These are phyloP conservation scores for Dioscorea cayenensis DNA, from an alignment of 116 monocot genomes.

Conservation along the genomic window DNA sequence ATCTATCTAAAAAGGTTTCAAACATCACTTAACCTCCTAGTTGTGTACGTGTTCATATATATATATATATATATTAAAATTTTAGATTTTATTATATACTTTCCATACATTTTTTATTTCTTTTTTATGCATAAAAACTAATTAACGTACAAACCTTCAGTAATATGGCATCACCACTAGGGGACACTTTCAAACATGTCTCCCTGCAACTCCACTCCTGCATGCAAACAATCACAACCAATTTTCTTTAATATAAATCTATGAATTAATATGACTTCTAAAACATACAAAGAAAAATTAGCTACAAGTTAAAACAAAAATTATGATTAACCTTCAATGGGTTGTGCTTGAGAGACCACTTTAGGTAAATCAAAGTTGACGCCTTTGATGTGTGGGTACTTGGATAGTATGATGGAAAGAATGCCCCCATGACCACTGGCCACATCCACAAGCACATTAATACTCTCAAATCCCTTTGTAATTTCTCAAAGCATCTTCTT, in stretches of 20 bases:
- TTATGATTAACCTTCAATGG: neutral
- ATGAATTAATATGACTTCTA: too few species aligned
- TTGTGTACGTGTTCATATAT: too few species aligned
- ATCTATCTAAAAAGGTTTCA: too few species aligned
- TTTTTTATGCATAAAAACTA: neutral
- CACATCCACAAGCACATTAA: constrained; percentile 3
- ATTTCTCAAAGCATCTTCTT: constrained; percentile 7
- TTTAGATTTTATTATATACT: too few species aligned
- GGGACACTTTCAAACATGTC: constrained; percentile 12
- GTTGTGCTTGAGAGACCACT: neutral
- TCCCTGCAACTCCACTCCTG: constrained; percentile 11
- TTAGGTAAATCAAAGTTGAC: constrained; percentile 11
- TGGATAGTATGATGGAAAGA: constrained; percentile 4
- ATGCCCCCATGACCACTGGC: neutral
- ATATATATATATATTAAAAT: too few species aligned
- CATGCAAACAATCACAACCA: too few species aligned
- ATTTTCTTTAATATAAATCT: too few species aligned
- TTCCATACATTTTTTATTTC: too few species aligned
- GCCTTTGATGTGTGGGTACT: constrained; percentile 9
- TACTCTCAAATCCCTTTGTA: constrained; percentile 7
- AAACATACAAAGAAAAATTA: neutral
- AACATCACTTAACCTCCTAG: too few species aligned
- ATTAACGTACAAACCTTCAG: constrained; percentile 1
- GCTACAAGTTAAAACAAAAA: neutral
- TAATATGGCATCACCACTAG: constrained; percentile 15